Base-by-base conservation (phyloP, 106 monocot genomes). In the Dactylorhiza incarnata region DNA sequence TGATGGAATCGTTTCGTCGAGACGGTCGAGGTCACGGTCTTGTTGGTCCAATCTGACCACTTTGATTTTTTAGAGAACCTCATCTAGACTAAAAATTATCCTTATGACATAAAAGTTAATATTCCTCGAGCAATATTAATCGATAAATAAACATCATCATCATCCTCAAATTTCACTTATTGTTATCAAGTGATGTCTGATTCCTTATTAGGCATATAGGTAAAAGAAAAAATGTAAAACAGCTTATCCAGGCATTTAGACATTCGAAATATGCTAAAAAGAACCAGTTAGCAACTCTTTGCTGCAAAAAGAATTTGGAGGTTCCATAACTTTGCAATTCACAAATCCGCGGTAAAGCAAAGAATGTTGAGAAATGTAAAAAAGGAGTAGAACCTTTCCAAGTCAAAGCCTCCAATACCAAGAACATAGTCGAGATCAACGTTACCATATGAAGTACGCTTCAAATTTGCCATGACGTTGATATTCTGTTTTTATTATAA, bases 361-460 rank as follows among this genome's bases (percentile, higher is more conserved):
- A 66, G 66, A 24, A 66, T 12, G 66, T 37, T 13, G 74, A 25
- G 55, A 43, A 45, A 81, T 24, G 25, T 55, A 44, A 54, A 3
- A 3, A 75, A 78, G 25, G 61, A 83, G 56, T 48, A 75, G 44
- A 71, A 99, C 97, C 97, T 99, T 82, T 99, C 97, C 77, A 99
- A 81, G 89, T 99, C 97, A 82, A 99, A 99, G 63, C 97, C 97
- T 76, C 97, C 97, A 73, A 99, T 86, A 11, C 97, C 97, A 85
- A 99, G 97, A 74, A 99, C 97, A 83, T 99, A 99, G 88, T 99
- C 94, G 81, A 99, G 74, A 84, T 89, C 87, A 69, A 99, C 97
- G 83, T 81, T 89, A 23, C 97, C 97, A 85, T 89, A 94, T 74
- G 87, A 72, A 43, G 97, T 88, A 74, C 69, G 81, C 75, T 91